Conservation (phyloP, 257 asterid genomes). For the Solanum raphanifolium region DNA sequence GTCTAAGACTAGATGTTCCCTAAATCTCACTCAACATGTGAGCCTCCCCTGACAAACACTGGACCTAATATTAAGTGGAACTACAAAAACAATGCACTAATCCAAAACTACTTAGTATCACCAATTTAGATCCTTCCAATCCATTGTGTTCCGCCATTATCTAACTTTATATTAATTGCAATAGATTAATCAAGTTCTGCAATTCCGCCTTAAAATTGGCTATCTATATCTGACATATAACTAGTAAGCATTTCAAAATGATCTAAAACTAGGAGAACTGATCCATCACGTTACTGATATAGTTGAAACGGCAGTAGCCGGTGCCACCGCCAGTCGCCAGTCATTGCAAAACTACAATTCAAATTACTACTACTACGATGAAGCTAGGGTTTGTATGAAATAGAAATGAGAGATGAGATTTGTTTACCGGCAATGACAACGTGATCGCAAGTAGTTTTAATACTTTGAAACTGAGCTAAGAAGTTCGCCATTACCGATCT, state of each 20-base stretch:
- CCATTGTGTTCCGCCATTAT: background rate
- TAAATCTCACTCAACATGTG: background rate
- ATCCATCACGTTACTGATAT: background rate
- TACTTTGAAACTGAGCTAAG: conserved; percentile 92
- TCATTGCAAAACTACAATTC: background rate
- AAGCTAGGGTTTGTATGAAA: background rate
- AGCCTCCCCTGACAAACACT: background rate
- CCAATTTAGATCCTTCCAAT: background rate
- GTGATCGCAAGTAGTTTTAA: conserved; percentile 70
- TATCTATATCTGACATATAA: background rate
- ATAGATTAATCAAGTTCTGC: background rate
- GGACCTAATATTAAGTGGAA: background rate
- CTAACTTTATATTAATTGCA: background rate
- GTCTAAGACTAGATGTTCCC: background rate
- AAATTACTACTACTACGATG: background rate
- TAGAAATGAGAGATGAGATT: background rate
- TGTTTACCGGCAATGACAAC: conserved; percentile 72
- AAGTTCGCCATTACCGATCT: conserved; percentile 79
- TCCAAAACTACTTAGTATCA: background rate
- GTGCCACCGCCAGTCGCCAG: background rate
- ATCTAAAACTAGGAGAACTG: background rate
- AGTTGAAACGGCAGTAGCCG: background rate
- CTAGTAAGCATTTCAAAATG: background rate
- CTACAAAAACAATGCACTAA: background rate
- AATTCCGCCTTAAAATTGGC: background rate